Percentiles rank a stretch among this genome's conserved stretches.
These are phyloP conservation scores for Alternaria gaisen DNA, from an alignment of 2,329 filamentous ascomycete species.

Conservation along the genomic window DNA sequence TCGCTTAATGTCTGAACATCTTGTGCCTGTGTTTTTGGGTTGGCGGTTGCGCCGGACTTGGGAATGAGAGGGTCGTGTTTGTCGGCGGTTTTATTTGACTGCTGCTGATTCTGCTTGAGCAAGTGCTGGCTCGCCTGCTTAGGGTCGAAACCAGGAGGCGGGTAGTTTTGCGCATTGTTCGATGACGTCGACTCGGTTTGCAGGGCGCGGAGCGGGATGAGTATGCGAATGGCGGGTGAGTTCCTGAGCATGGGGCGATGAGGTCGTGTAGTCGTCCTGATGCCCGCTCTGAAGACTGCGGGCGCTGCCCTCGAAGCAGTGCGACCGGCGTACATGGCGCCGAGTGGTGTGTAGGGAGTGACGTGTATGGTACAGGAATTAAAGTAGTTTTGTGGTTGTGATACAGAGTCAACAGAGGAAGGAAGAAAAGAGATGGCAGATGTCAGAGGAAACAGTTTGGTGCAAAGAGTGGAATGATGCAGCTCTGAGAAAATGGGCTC, in stretches of 20 bases:
- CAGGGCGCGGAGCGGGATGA: constrained; percentile 63
- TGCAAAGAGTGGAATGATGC: constrained; percentile 27
- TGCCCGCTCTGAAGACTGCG: constrained; percentile 56
- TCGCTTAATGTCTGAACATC: constrained; percentile 66
- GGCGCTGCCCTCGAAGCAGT: constrained; percentile 57
- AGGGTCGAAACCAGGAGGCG: constrained; percentile 90
- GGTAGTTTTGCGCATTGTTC: constrained; percentile 63
- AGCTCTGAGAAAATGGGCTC: constrained; percentile 18
- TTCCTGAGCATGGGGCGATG: constrained; percentile 58
- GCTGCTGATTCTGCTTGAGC: constrained; percentile 54
- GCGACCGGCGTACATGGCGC: constrained; percentile 58
- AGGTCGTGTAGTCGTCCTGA: constrained; percentile 53
- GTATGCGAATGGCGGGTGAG: constrained; percentile 65
- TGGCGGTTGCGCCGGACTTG: constrained; percentile 53
- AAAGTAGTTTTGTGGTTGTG: constrained; percentile 1
- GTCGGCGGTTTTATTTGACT: constrained; percentile 32
- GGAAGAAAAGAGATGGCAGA: constrained; percentile 17
- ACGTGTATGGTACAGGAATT: constrained; percentile 17
- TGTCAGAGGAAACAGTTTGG: constrained; percentile 4
- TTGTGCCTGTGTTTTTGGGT: constrained; percentile 58
- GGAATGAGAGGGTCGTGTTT: constrained; percentile 47
- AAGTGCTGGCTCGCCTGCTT: constrained; percentile 88
- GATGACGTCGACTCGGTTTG: constrained; percentile 66
- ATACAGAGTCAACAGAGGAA: constrained; percentile 14
- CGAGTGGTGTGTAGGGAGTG: constrained; percentile 29